Percentiles rank a stretch among this genome's conserved stretches.
Evolutionary conservation across 257 asterid species (phyloP).

Genomic region (Paulownia fortunei): DNA sequence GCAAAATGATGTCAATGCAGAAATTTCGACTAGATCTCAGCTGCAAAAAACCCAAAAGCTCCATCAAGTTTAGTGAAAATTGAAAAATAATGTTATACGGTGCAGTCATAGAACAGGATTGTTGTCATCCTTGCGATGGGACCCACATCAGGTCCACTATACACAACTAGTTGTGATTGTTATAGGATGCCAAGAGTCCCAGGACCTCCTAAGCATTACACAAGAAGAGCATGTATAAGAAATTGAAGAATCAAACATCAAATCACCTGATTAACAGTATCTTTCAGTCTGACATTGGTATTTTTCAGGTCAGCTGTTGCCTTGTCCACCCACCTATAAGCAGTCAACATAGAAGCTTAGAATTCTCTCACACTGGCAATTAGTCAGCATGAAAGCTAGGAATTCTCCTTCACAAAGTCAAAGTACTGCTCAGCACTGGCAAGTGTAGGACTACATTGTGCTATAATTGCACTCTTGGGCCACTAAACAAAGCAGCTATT

Average conservation of each 20-base stretch:
- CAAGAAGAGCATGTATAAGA: not conserved
- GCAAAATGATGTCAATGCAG: constrained; percentile 88
- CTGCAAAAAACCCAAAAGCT: constrained; percentile 53
- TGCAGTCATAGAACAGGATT: constrained; percentile 8
- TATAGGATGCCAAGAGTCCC: not conserved
- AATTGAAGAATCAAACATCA: constrained; percentile 26
- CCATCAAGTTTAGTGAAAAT: constrained; percentile 2
- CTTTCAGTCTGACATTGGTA: constrained; percentile 93
- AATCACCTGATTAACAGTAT: constrained; percentile 91
- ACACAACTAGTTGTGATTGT: not conserved
- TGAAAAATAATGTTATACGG: not conserved
- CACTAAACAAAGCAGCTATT: constrained; percentile 19
- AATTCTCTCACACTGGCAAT: constrained; percentile 37
- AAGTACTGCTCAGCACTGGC: not conserved
- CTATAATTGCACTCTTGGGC: constrained; percentile 12
- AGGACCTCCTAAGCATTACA: not conserved
- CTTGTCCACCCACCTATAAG: constrained; percentile 89
- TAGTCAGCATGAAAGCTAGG: constrained; percentile 18
- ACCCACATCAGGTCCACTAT: not conserved
- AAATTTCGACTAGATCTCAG: constrained; percentile 96
- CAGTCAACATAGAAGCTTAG: constrained; percentile 26
- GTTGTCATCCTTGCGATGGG: not conserved
- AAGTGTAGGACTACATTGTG: constrained; percentile 13
- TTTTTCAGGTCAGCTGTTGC: constrained; percentile 94
- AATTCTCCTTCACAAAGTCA: constrained; percentile 1